A percentile compares a stretch with the other conserved stretches of the same genome.
Conservation (phyloP, 2,329 filamentous ascomycete species). For the Immersiporthe knoxdaviesiana region DNA sequence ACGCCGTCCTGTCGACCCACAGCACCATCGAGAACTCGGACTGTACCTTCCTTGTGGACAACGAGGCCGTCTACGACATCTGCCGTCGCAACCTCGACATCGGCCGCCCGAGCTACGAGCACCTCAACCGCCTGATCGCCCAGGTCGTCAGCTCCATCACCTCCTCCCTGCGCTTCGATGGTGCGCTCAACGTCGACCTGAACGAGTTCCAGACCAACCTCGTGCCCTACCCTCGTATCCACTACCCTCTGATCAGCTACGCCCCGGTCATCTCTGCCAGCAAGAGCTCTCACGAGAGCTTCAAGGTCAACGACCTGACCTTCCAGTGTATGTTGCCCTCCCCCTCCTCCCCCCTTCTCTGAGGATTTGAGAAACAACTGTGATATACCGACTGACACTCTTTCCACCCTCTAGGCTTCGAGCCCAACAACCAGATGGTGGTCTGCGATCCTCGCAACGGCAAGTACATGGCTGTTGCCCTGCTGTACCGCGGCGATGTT, state of each 20-base stretch:
- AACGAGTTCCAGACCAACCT: slow-evolving; percentile 81
- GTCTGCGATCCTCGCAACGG: slow-evolving; percentile 74
- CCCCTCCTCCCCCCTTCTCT: too few relatives aligned
- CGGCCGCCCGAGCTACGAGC: slow-evolving; percentile 69
- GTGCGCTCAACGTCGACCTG: slow-evolving; percentile 73
- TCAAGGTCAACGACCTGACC: slow-evolving; percentile 79
- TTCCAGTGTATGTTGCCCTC: slow-evolving; percentile 64
- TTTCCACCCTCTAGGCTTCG: slow-evolving; percentile 63
- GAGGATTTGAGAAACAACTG: neutral
- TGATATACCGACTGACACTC: slow-evolving; percentile 34
- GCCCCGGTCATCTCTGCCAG: slow-evolving; percentile 71
- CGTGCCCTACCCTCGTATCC: slow-evolving; percentile 74
- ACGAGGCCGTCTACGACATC: slow-evolving; percentile 76
- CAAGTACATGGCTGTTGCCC: slow-evolving; percentile 76
- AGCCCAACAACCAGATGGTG: slow-evolving; percentile 80
- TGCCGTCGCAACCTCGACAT: slow-evolving; percentile 74
- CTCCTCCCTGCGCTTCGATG: slow-evolving; percentile 72
- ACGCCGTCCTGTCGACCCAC: slow-evolving; percentile 73
- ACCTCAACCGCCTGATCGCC: slow-evolving; percentile 73
- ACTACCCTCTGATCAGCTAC: slow-evolving; percentile 75
- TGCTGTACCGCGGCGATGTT: slow-evolving; percentile 73
- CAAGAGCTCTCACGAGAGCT: slow-evolving; percentile 84
- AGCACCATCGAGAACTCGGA: slow-evolving; percentile 79
- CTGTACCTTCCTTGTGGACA: slow-evolving; percentile 77
- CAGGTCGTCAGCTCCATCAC: slow-evolving; percentile 78